A percentile compares a stretch with the other conserved stretches of the same genome.
These are phyloP conservation scores for Gamsiella multidivaricata DNA, from an alignment of 192 early-diverging fungal species.

Conservation along the genomic window DNA sequence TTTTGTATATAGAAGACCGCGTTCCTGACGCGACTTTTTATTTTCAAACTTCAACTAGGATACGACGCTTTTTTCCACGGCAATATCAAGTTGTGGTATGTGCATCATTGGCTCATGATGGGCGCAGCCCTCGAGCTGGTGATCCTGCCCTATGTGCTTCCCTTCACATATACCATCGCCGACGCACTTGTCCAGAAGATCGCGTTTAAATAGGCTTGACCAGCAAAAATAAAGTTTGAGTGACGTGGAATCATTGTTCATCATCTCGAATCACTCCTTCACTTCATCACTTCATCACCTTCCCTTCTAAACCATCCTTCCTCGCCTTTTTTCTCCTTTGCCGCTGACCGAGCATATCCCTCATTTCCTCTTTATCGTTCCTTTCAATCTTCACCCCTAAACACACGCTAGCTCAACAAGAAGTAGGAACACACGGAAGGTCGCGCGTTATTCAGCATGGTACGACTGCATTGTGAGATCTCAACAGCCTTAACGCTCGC, in stretches of 20 bases:
- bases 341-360: too few relatives aligned
- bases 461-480: neutral
- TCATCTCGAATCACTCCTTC: neutral
- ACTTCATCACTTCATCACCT: slow-evolving; percentile 3
- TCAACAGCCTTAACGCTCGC: too few relatives aligned
- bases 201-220: too few relatives aligned
- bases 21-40: neutral
- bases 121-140: slow-evolving; percentile 38
- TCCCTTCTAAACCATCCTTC: neutral
- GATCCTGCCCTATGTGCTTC: slow-evolving; percentile 22
- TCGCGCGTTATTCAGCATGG: slow-evolving; percentile 24
- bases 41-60: slow-evolving; percentile 8
- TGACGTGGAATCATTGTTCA: slow-evolving; percentile 19
- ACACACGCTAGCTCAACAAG: neutral
- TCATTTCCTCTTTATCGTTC: neutral
- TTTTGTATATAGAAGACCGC: too few relatives aligned
- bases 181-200: neutral
- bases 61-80: slow-evolving; percentile 53
- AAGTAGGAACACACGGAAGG: neutral
- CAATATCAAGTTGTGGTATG: slow-evolving; percentile 45
- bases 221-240: neutral
- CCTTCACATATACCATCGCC: slow-evolving; percentile 29
- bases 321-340: neutral
- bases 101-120: slow-evolving; percentile 52
- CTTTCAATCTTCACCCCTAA: neutral